Percentiles rank a stretch among this genome's conserved stretches.
Evolutionary conservation across 805 yeast genomes (phyloP).

Genomic region (Kluyveromyces siamensis): DNA sequence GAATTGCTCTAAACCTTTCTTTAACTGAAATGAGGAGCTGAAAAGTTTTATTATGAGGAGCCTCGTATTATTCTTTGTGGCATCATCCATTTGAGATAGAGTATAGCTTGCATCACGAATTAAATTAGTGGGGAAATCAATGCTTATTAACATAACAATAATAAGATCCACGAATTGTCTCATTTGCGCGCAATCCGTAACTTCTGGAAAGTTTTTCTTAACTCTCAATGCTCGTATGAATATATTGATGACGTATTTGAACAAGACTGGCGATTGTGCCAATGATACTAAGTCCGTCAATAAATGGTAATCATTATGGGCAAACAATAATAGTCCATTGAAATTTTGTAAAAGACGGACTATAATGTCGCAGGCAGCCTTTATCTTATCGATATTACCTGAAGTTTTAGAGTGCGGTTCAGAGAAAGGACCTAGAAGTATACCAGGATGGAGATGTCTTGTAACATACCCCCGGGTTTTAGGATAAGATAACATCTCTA

Average conservation of each 20-base stretch:
- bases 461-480: conserved; percentile 29
- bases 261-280: conserved; percentile 48
- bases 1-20: neutral
- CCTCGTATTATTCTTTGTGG: neutral
- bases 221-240: conserved; percentile 60
- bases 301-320: conserved; percentile 46
- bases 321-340: conserved; percentile 65
- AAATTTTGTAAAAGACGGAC: conserved; percentile 57
- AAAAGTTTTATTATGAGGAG: neutral
- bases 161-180: conserved; percentile 64
- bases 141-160: conserved; percentile 41
- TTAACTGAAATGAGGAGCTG: neutral
- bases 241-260: conserved; percentile 61
- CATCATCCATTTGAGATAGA: neutral
- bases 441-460: conserved; percentile 53
- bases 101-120: neutral
- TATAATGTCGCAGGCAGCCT: conserved; percentile 50
- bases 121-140: neutral
- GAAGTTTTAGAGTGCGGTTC: conserved; percentile 45
- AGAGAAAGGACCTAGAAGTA: conserved; percentile 61
- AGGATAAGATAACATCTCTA: conserved; percentile 21
- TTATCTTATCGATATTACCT: conserved; percentile 44
- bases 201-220: conserved; percentile 13
- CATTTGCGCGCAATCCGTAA: conserved; percentile 32
- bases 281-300: conserved; percentile 52